Base-by-base conservation (phyloP, 2,329 filamentous ascomycete genomes). In the Verticillium isaacii region DNA sequence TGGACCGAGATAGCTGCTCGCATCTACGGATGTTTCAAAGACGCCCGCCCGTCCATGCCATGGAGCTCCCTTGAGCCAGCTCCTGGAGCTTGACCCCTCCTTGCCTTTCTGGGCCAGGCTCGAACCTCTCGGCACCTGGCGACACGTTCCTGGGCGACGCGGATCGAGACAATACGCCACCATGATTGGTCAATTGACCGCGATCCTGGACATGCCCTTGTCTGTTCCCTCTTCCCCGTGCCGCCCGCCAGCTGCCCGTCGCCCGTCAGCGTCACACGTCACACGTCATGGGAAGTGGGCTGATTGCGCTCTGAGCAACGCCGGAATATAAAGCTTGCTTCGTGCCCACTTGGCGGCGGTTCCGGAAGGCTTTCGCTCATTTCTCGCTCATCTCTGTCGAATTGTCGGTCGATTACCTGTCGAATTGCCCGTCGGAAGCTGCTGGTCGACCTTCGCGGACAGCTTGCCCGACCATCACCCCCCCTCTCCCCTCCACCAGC, bases 401-500 rank as follows among this genome's bases (percentile, higher is more conserved):
- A 50, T 50, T 23, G 45, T 23, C 19, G n/a, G n/a, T 50, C 45
- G n/a, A 23, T 23, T 50, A n/a, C 45, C 19, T 50, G 45, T 50
- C 19, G 45, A 23, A 50, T 50, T 4, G 45, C 45, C 39, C 19
- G 45, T 50, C 23, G 45, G 45, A 50, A 50, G 45, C 45, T 50
- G 45, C 45, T 50, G 45, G 45, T 50, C 45, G 19, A 50, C 45
- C 45, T 50, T 25, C 45, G 45, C 45, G 45, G 45, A 50, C 45
- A 50, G 45, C 45, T 50, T 50, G 45, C 19, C 23, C 45, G 45
- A 50, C 45, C 9, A 50, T 23, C 8, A 23, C 45, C 45, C 55
- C 55, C 60, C 65, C 63, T 52, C 54, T 64, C 59, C 41, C 55
- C 61, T 17, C 25, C 57, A 63, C 62, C 61, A 64, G 58, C 25